Conservation (phyloP, 495 filamentous ascomycete genomes). For the Talaromyces ruber region DNA sequence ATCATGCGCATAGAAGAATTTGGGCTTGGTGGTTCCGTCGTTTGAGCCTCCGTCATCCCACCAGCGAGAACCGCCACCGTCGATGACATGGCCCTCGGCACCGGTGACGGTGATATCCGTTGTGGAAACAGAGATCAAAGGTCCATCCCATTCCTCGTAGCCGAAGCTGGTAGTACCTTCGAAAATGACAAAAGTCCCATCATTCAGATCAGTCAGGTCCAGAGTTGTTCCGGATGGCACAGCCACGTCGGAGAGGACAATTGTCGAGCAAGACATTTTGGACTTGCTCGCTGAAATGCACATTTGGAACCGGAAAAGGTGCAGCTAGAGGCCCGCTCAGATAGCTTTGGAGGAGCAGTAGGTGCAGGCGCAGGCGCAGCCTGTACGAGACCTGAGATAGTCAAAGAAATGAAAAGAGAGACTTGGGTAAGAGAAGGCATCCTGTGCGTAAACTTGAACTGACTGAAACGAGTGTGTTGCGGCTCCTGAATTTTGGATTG, state of each 20-base stretch:
- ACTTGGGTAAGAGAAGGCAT: too few relatives aligned
- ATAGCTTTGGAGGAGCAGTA: too few relatives aligned
- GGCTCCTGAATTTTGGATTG: too few relatives aligned
- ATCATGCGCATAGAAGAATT: slow-evolving; percentile 47
- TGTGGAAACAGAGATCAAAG: slow-evolving; percentile 34
- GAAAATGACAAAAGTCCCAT: slow-evolving; percentile 39
- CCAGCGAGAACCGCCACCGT: slow-evolving; percentile 38
- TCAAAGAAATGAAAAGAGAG: too few relatives aligned
- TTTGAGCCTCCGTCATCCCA: slow-evolving; percentile 46
- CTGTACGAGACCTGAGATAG: too few relatives aligned
- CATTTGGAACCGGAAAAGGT: slow-evolving; percentile 40
- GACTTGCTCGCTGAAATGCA: slow-evolving; percentile 31
- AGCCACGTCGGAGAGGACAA: slow-evolving; percentile 36
- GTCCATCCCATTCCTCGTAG: slow-evolving; percentile 46
- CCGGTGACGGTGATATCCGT: slow-evolving; percentile 34
- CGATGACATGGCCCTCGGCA: slow-evolving; percentile 23
- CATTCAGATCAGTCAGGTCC: slow-evolving; percentile 36
- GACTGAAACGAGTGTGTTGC: too few relatives aligned
- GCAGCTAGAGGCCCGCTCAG: too few relatives aligned
- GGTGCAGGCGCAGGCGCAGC: too few relatives aligned
- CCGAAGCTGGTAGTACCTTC: slow-evolving; percentile 42
- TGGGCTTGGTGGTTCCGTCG: slow-evolving; percentile 48
- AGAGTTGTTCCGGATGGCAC: slow-evolving; percentile 46
- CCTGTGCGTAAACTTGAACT: too few relatives aligned
- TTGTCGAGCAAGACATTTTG: slow-evolving; percentile 39